Evolutionary conservation across 1,139 yeast species (phyloP).

Genomic region (Hansenula sp.): DNA sequence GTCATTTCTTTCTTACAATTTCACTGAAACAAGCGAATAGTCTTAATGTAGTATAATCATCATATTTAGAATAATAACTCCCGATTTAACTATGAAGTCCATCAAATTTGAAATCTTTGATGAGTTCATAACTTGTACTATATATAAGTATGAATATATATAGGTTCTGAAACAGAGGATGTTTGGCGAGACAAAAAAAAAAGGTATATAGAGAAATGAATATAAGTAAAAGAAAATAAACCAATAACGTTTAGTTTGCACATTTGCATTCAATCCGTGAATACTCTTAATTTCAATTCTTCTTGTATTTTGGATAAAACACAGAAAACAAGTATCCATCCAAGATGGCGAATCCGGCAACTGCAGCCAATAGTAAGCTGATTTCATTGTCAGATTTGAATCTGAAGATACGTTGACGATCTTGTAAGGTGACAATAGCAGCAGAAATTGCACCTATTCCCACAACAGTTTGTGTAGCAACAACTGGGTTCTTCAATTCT

Average conservation of each 20-base stretch:
- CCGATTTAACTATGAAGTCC: neutral
- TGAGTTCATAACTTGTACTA: neutral
- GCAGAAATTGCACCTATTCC: conserved; percentile 48
- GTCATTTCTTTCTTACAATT: too few species aligned
- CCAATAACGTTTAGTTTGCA: neutral
- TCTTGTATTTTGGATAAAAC: conserved; percentile 48
- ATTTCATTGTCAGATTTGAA: conserved; percentile 45
- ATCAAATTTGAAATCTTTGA: too few species aligned
- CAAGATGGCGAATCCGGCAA: conserved; percentile 50
- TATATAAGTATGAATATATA: neutral
- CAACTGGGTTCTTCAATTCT: conserved; percentile 63
- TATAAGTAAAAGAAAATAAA: neutral
- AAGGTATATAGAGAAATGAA: neutral
- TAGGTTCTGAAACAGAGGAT: too few species aligned
- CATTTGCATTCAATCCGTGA: neutral
- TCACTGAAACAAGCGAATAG: neutral
- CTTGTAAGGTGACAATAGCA: conserved; percentile 47
- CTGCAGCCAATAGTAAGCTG: conserved; percentile 48
- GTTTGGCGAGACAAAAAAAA: neutral
- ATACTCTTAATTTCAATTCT: conserved; percentile 24
- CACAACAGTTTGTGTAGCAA: conserved; percentile 48
- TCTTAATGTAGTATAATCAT: neutral
- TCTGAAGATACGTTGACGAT: conserved; percentile 38
- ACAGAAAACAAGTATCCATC: conserved; percentile 52
- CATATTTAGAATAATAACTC: neutral